Evolutionary conservation across 805 yeast genomes (phyloP), one percentile per base, ranked within the genome.

Genomic region (Wickerhamomyces subpelliculosus): DNA sequence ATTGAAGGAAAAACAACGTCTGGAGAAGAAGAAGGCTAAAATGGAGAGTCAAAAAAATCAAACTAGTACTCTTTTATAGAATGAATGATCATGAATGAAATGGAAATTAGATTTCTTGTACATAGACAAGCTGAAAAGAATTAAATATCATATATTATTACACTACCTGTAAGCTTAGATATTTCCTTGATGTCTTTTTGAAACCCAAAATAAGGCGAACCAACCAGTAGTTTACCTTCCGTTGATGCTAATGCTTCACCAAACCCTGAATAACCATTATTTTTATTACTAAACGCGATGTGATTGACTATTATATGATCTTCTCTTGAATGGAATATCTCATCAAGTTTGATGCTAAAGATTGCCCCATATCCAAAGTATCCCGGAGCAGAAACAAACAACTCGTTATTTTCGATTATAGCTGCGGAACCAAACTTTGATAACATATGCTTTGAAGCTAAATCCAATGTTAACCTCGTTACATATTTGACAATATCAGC

Each of bases 351-450:
- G 1, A 72, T 39, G 26, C 49, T 46, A 69, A 77, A 78, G 4
- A 78, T 55, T 0, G 70, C 68, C 21, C 54, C 54, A 25, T 23
- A 36, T 4, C 2, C 9, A 1, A 78, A 80, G 38, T 54, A 52
- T 3, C 72, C 73, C 1, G 75, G 72, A 0, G 76, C 65, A 0
- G 75, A 60, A 3, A 72, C 47, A 35, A 57, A 58, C 18, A 72
- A 47, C 8, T 17, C 14, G 6, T 47, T 44, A 13, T 45, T 44
- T 18, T 44, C 37, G 1, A 27, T 36, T 22, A 36, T 38, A 2
- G 25, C 44, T 1, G 21, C 10, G 3, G 11, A 17, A 1, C 57
- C 55, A 35, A 52, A 51, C 14, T 43, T 42, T 7, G 51, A 35
- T 18, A 41, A 24, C 3, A 42, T 21, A 12, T 27, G 34, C 5